A percentile compares a stretch with the other conserved stretches of the same genome.
Conservation (phyloP, 495 filamentous ascomycete species). For the Penicillium odoratum region DNA sequence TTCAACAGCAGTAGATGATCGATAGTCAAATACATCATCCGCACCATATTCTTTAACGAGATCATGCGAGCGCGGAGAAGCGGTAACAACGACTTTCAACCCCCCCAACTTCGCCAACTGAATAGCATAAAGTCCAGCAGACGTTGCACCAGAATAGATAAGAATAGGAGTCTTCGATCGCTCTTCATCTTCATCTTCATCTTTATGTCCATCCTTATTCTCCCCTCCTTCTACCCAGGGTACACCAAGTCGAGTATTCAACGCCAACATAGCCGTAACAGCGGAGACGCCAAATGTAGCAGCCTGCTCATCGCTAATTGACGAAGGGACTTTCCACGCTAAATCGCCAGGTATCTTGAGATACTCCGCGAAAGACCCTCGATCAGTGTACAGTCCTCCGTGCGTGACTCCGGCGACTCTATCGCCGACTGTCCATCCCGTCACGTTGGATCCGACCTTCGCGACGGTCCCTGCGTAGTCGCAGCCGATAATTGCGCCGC, state of each 20-base stretch:
- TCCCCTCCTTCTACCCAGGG: neutral
- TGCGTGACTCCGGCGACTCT: conserved; percentile 21
- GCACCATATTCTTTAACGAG: conserved; percentile 33
- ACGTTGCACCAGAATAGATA: conserved; percentile 30
- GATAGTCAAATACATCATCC: conserved; percentile 33
- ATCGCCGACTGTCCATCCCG: conserved; percentile 39
- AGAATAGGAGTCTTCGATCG: conserved; percentile 19
- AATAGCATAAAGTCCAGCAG: conserved; percentile 27
- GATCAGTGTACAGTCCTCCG: conserved; percentile 22
- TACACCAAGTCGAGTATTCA: neutral
- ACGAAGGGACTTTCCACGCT: conserved; percentile 50
- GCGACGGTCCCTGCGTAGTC: conserved; percentile 55
- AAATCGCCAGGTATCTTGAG: conserved; percentile 45
- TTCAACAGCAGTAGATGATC: neutral
- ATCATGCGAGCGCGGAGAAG: conserved; percentile 28
- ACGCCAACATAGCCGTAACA: conserved; percentile 28
- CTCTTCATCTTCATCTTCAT: neutral
- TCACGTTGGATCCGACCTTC: conserved; percentile 25
- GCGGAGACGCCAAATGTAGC: conserved; percentile 52
- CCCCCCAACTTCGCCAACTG: conserved; percentile 28
- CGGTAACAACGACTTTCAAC: conserved; percentile 33
- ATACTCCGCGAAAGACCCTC: conserved; percentile 48
- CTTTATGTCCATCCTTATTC: no score
- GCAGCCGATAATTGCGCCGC: conserved; percentile 48
- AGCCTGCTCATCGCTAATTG: conserved; percentile 43